Evolutionary conservation across 768 basidiomycete species (phyloP).

Genomic region (Pholiota microspora): DNA sequence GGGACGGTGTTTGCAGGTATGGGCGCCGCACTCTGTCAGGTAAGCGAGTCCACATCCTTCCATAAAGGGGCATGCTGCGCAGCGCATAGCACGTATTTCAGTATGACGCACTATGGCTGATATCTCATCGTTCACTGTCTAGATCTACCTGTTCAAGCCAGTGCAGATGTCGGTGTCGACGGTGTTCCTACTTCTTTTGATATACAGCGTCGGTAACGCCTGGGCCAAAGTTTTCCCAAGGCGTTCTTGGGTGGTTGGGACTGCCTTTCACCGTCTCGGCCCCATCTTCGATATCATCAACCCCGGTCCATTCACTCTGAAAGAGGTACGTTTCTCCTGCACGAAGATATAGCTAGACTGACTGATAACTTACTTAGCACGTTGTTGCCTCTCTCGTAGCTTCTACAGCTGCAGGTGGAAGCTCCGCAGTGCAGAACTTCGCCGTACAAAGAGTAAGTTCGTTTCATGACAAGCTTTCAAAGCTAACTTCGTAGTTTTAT

Average conservation of each 20-base stretch:
- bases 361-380: slow-evolving; percentile 37
- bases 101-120: background rate
- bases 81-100: slow-evolving; percentile 2
- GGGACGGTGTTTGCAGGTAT: slow-evolving; percentile 57
- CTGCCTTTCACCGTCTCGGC: slow-evolving; percentile 38
- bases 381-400: slow-evolving; percentile 56
- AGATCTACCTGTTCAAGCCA: slow-evolving; percentile 66
- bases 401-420: slow-evolving; percentile 52
- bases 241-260: slow-evolving; percentile 40
- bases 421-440: slow-evolving; percentile 56
- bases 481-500: background rate
- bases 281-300: slow-evolving; percentile 48
- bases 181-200: slow-evolving; percentile 55
- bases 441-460: slow-evolving; percentile 51
- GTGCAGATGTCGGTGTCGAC: slow-evolving; percentile 48
- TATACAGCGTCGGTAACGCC: slow-evolving; percentile 46
- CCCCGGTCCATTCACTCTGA: slow-evolving; percentile 54
- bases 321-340: slow-evolving; percentile 42
- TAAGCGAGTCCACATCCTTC: slow-evolving; percentile 20
- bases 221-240: slow-evolving; percentile 50
- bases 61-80: background rate
- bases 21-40: slow-evolving; percentile 58
- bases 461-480: background rate
- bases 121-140: slow-evolving; percentile 6
- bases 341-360: background rate